Evolutionary conservation across 2,329 filamentous ascomycete genomes (phyloP).

Genomic region (Epichloe gansuensis): DNA sequence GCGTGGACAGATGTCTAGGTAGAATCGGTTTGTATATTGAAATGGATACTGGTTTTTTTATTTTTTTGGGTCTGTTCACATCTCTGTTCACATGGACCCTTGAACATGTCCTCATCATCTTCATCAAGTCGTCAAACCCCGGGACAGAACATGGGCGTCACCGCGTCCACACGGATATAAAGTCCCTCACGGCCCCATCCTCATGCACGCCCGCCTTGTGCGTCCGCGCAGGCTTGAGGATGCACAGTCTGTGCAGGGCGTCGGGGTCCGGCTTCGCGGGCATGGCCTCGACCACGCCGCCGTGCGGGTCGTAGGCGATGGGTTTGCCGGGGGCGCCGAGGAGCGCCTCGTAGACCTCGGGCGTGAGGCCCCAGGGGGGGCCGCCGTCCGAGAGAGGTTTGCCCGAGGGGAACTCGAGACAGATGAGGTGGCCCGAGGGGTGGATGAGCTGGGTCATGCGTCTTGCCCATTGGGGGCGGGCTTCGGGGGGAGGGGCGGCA

Average conservation of each 20-base stretch:
- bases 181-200: slow-evolving; percentile 36
- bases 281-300: slow-evolving; percentile 27
- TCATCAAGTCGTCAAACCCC: background rate
- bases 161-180: slow-evolving; percentile 39
- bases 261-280: slow-evolving; percentile 22
- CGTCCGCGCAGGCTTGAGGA: slow-evolving; percentile 37
- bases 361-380: slow-evolving; percentile 63
- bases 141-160: slow-evolving; percentile 10
- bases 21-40: too few species aligned
- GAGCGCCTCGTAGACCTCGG: slow-evolving; percentile 59
- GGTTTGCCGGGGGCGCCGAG: slow-evolving; percentile 56
- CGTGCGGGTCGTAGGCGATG: slow-evolving; percentile 41
- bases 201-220: slow-evolving; percentile 32
- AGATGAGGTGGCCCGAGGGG: slow-evolving; percentile 39
- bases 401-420: slow-evolving; percentile 65
- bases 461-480: slow-evolving; percentile 40
- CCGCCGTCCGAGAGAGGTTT: slow-evolving; percentile 54
- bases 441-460: slow-evolving; percentile 38
- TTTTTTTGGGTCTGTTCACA: too few species aligned
- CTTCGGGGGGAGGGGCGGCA: slow-evolving; percentile 45
- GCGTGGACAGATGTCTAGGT: too few species aligned
- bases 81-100: too few species aligned
- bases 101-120: background rate
- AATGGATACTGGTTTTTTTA: too few species aligned
- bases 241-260: slow-evolving; percentile 31